phyloP scores from a whole-genome alignment of 768 basidiomycete species.

The Cystofilobasidium bisporidii region DNA sequence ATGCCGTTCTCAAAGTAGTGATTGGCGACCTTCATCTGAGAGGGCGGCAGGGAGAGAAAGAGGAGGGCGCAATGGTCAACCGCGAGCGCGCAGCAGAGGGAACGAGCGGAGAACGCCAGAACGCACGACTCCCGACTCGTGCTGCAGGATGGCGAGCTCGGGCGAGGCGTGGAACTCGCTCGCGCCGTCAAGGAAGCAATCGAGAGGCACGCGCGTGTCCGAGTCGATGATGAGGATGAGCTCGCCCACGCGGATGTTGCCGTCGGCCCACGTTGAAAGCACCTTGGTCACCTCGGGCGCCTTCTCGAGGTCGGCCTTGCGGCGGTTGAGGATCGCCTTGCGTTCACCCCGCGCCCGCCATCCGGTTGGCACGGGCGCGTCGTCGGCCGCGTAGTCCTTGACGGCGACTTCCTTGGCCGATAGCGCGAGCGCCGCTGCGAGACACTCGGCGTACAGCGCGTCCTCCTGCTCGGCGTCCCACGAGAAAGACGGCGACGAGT shows the following conservation, averaged over 20 bases:
- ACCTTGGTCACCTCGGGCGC: neutral
- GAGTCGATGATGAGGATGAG: conserved; percentile 3
- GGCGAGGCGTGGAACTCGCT: conserved; percentile 70
- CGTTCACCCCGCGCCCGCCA: neutral
- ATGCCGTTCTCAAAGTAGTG: conserved; percentile 62
- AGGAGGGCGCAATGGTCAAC: too few relatives aligned
- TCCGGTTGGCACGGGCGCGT: neutral
- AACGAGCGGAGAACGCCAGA: too few relatives aligned
- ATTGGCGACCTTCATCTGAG: conserved; percentile 80
- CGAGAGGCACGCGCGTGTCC: conserved; percentile 37
- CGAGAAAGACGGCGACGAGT: conserved; percentile 42
- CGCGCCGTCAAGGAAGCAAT: conserved; percentile 82
- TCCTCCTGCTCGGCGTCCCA: conserved; percentile 59
- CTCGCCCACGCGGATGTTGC: conserved; percentile 50
- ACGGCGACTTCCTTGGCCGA: conserved; percentile 47
- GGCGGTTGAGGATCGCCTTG: neutral
- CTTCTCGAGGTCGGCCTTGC: conserved; percentile 6
- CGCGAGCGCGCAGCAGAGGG: too few relatives aligned
- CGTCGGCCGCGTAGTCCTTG: conserved; percentile 12
- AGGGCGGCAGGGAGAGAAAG: too few relatives aligned
- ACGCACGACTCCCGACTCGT: conserved; percentile 53
- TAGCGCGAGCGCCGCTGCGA: conserved; percentile 62
- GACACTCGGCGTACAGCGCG: conserved; percentile 55
- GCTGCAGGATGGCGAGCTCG: conserved; percentile 73
- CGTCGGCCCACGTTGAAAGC: conserved; percentile 53